Evolutionary conservation across 2,329 filamentous ascomycete species (phyloP).

Genomic region (Onygenales sp.): DNA sequence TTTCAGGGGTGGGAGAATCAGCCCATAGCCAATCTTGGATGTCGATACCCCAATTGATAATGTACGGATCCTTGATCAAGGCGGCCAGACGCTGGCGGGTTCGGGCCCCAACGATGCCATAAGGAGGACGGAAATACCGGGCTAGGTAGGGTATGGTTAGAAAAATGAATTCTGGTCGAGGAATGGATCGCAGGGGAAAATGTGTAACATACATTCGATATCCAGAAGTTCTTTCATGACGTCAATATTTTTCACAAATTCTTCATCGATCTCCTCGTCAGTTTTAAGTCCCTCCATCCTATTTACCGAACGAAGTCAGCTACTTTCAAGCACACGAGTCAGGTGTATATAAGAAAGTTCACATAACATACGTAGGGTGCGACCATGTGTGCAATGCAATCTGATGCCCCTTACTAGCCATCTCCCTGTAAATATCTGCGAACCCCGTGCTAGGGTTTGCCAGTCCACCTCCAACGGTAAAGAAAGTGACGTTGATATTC

Average conservation of each 20-base stretch:
- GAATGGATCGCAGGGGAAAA: background rate
- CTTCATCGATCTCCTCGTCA: slow-evolving; percentile 25
- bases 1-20: slow-evolving; percentile 50
- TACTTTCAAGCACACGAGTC: background rate
- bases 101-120: slow-evolving; percentile 57
- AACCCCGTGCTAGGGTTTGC: slow-evolving; percentile 51
- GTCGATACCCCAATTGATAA: slow-evolving; percentile 61
- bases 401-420: slow-evolving; percentile 55
- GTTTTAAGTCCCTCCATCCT: slow-evolving; percentile 29
- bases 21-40: slow-evolving; percentile 65
- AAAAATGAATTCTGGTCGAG: slow-evolving; percentile 8
- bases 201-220: slow-evolving; percentile 21
- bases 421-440: slow-evolving; percentile 54
- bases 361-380: slow-evolving; percentile 46
- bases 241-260: slow-evolving; percentile 26
- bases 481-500: slow-evolving; percentile 58
- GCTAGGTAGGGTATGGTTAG: slow-evolving; percentile 19
- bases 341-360: background rate
- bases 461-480: slow-evolving; percentile 57
- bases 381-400: slow-evolving; percentile 60
- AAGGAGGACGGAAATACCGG: slow-evolving; percentile 60
- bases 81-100: slow-evolving; percentile 54
- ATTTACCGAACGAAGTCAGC: background rate
- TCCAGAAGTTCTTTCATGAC: slow-evolving; percentile 22
- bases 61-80: slow-evolving; percentile 42